Evolutionary conservation across 1,284 basidiomycete genomes (phyloP).

Genomic region (Athelia psychrophila): DNA sequence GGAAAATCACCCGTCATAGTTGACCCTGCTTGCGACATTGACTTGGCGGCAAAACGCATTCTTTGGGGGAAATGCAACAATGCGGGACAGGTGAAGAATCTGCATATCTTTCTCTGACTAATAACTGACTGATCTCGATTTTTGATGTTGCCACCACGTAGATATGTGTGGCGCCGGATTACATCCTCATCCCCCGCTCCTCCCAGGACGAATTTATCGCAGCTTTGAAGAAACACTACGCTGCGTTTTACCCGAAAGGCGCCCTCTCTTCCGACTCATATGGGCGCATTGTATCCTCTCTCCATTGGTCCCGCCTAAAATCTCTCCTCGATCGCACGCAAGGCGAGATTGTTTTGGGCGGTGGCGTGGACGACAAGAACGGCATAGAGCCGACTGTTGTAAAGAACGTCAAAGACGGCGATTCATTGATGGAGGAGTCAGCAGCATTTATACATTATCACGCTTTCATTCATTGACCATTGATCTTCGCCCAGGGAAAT

Average conservation of each 20-base stretch:
- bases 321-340: constrained; percentile 48
- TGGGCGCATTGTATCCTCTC: constrained; percentile 43
- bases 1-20: constrained; percentile 67
- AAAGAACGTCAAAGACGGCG: constrained; percentile 42
- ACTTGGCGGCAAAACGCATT: constrained; percentile 41
- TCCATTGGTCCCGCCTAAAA: constrained; percentile 51
- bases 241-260: constrained; percentile 34
- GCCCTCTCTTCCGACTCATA: constrained; percentile 37
- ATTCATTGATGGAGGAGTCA: constrained; percentile 54
- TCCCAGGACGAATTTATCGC: constrained; percentile 51
- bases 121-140: not conserved
- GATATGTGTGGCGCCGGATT: constrained; percentile 66
- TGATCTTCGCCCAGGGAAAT: too few relatives aligned
- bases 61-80: constrained; percentile 57
- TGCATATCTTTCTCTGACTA: not conserved
- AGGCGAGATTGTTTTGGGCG: constrained; percentile 52
- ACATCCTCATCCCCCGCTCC: constrained; percentile 50
- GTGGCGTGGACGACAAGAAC: constrained; percentile 40
- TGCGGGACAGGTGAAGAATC: constrained; percentile 42
- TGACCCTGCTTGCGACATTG: constrained; percentile 43
- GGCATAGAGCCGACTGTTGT: constrained; percentile 47
- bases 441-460: too few relatives aligned
- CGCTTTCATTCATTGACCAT: too few relatives aligned
- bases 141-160: too few relatives aligned
- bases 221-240: constrained; percentile 40